Conservation (phyloP, 1,284 basidiomycete genomes). For the Melampsora americana region DNA sequence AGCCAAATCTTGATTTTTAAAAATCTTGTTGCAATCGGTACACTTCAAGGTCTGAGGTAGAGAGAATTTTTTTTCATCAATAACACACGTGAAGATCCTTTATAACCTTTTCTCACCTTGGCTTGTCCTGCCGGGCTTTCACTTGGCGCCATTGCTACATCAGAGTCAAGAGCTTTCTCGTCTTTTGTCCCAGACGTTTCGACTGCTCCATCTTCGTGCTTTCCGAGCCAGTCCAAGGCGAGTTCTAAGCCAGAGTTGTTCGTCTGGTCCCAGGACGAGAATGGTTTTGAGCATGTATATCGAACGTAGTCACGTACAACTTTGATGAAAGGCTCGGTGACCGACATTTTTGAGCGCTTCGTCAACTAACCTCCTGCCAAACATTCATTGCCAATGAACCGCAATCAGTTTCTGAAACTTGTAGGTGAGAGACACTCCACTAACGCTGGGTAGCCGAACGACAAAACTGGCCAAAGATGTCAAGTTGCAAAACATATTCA, state of each 20-base stretch:
- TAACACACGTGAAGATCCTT: neutral
- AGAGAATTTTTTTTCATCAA: neutral
- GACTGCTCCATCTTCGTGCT: neutral
- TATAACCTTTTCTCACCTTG: neutral
- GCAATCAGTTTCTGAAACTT: neutral
- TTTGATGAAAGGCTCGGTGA: neutral
- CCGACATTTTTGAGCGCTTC: neutral
- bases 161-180: neutral
- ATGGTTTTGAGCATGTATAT: neutral
- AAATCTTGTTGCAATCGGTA: slow-evolving; percentile 25
- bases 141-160: neutral
- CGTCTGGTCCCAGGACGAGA: neutral
- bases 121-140: neutral
- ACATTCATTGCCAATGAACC: neutral
- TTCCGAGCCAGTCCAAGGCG: slow-evolving; percentile 30
- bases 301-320: neutral
- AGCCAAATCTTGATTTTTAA: slow-evolving; percentile 77
- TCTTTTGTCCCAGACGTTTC: neutral
- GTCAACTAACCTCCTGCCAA: neutral
- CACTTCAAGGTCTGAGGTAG: slow-evolving; percentile 23
- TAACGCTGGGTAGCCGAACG: neutral
- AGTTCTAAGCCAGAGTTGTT: slow-evolving; percentile 10
- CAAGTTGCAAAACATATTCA: neutral
- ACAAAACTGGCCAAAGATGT: neutral
- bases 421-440: neutral